Percentiles rank a stretch among this genome's conserved stretches.
Evolutionary conservation across 2,329 filamentous ascomycete genomes (phyloP).

Genomic region (Dothiorella sarmentorum): DNA sequence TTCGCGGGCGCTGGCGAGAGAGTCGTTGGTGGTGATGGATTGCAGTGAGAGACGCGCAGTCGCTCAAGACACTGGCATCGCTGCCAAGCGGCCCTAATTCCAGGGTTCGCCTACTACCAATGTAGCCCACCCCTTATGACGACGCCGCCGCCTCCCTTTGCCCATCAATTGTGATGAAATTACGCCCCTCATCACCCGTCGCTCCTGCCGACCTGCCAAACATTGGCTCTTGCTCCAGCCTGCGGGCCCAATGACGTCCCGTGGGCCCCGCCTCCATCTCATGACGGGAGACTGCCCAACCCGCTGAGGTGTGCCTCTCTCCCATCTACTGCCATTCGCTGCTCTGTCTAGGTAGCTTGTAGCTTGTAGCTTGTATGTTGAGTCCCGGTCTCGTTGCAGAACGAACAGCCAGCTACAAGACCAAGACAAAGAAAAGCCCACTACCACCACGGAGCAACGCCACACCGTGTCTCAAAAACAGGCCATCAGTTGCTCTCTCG

Average conservation of each 20-base stretch:
- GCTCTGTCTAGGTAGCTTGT: no score
- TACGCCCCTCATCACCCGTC: background rate
- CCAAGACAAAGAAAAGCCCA: background rate
- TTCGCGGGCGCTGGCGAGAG: background rate
- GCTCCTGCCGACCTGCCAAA: background rate
- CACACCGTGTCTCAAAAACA: background rate
- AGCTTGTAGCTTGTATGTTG: no score
- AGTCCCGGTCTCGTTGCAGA: background rate
- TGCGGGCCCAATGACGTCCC: conserved; percentile 12
- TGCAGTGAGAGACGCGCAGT: background rate
- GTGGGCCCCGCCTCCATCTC: background rate
- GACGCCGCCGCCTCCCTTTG: conserved; percentile 7
- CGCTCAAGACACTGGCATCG: background rate
- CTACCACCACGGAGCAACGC: no score
- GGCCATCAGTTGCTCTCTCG: background rate
- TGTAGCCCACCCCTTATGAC: background rate
- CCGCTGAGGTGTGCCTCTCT: background rate
- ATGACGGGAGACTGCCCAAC: background rate
- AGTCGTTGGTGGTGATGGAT: background rate
- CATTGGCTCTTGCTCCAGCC: background rate
- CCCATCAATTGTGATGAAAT: conserved; percentile 11
- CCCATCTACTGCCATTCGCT: no score
- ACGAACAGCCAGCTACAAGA: background rate
- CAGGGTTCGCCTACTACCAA: background rate
- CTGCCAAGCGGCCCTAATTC: background rate